A percentile compares a stretch with the other conserved stretches of the same genome.
Conservation (phyloP, 345 rosid genomes). For the Gossypioides kirkii region DNA sequence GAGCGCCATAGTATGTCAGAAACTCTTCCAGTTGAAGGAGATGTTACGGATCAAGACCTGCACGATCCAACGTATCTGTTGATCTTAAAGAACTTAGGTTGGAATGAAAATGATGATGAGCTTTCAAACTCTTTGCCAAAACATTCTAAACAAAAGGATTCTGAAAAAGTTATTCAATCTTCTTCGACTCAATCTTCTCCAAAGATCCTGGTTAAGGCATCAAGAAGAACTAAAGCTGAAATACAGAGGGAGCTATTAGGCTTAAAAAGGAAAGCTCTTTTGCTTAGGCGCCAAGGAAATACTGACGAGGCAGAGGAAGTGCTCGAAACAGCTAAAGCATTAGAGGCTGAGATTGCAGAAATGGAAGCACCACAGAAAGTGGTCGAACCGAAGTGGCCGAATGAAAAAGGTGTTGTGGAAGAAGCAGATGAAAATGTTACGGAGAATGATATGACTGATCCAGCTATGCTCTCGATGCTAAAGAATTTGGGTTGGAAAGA, state of each 20-base stretch:
- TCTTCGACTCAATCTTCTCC: slow-evolving; percentile 22
- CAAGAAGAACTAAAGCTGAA: slow-evolving; percentile 64
- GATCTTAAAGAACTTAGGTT: slow-evolving; percentile 51
- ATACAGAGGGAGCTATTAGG: slow-evolving; percentile 80
- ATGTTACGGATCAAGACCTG: slow-evolving; percentile 69
- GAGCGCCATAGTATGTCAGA: slow-evolving; percentile 25
- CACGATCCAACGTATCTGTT: slow-evolving; percentile 58
- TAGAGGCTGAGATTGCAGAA: slow-evolving; percentile 59
- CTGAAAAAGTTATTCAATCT: slow-evolving; percentile 18
- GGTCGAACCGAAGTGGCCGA: slow-evolving; percentile 21
- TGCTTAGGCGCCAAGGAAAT: slow-evolving; percentile 73
- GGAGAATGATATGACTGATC: slow-evolving; percentile 59
- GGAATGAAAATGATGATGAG: slow-evolving; percentile 54
- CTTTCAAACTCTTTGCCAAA: slow-evolving; percentile 15
- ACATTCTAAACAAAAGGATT: slow-evolving; percentile 26
- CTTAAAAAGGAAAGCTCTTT: slow-evolving; percentile 74
- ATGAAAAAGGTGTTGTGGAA: slow-evolving; percentile 14
- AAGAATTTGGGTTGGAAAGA: slow-evolving; percentile 58
- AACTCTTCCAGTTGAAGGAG: slow-evolving; percentile 34
- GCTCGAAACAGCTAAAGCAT: slow-evolving; percentile 44
- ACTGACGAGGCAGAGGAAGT: slow-evolving; percentile 73
- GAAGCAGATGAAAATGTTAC: slow-evolving; percentile 34
- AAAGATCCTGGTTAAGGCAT: slow-evolving; percentile 18
- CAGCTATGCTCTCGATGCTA: slow-evolving; percentile 41
- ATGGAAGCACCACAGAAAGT: slow-evolving; percentile 46